These are phyloP conservation scores for Clarireedia homoeocarpa DNA, from an alignment of 2,329 filamentous ascomycete genomes.

Conservation along the genomic window DNA sequence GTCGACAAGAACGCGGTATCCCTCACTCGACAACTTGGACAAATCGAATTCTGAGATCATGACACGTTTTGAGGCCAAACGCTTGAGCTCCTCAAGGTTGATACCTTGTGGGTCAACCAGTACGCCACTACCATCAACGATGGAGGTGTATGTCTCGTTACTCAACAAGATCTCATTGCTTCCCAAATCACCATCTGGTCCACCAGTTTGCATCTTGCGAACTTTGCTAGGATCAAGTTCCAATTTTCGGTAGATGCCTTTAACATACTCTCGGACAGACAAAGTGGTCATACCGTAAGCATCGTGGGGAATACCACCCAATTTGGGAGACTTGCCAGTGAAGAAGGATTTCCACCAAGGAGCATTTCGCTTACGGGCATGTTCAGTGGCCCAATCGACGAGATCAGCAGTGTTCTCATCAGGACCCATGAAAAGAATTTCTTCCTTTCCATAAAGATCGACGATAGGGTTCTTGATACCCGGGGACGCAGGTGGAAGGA, in stretches of 20 bases:
- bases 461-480: slow-evolving; percentile 99
- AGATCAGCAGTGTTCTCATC: slow-evolving; percentile 98
- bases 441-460: slow-evolving; percentile 86
- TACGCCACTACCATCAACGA: slow-evolving; percentile 95
- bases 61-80: slow-evolving; percentile 74
- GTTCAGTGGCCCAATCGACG: slow-evolving; percentile 97
- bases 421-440: slow-evolving; percentile 97
- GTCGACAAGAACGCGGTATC: slow-evolving; percentile 88
- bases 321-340: slow-evolving; percentile 92
- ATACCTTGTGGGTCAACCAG: slow-evolving; percentile 88
- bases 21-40: slow-evolving; percentile 76
- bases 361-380: slow-evolving; percentile 77
- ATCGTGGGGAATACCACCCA: slow-evolving; percentile 96
- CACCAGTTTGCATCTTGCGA: slow-evolving; percentile 93
- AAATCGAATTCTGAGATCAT: slow-evolving; percentile 88
- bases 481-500: slow-evolving; percentile 80
- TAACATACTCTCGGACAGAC: slow-evolving; percentile 91
- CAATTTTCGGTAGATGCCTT: slow-evolving; percentile 94
- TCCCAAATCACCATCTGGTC: slow-evolving; percentile 90
- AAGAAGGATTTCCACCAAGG: slow-evolving; percentile 99
- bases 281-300: slow-evolving; percentile 95
- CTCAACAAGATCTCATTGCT: slow-evolving; percentile 96
- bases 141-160: slow-evolving; percentile 89
- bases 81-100: slow-evolving; percentile 72
- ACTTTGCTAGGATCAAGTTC: slow-evolving; percentile 79